Evolutionary conservation across 345 rosid species (phyloP).

Genomic region (Moricandia arvensis): DNA sequence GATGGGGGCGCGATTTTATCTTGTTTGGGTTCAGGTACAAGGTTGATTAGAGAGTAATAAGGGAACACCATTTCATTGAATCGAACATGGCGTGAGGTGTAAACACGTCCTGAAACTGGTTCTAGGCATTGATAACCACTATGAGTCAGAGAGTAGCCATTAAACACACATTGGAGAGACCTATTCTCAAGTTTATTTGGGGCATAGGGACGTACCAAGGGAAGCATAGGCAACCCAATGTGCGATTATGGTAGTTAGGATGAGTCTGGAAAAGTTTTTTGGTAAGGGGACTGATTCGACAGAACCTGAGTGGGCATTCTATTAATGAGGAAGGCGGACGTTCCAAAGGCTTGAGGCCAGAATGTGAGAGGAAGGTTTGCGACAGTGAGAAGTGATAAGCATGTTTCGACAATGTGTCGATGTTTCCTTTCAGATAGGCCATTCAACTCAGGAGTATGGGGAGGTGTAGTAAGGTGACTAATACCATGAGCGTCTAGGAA

Average conservation of each 20-base stretch:
- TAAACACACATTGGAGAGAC: neutral
- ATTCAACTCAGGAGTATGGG: too few relatives aligned
- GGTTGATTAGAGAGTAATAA: neutral
- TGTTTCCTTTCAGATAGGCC: neutral
- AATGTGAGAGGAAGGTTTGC: neutral
- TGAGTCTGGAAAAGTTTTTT: neutral
- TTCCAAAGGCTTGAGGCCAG: neutral
- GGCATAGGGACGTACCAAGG: neutral
- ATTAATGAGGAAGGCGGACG: neutral
- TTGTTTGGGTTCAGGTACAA: neutral
- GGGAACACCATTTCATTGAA: neutral
- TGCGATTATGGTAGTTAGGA: neutral
- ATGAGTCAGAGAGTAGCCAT: neutral
- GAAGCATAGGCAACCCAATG: neutral
- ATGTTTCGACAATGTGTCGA: neutral
- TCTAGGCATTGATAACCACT: neutral
- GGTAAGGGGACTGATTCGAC: neutral
- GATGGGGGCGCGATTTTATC: neutral
- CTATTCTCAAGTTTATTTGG: neutral
- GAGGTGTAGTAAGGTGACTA: too few relatives aligned
- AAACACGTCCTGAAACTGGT: neutral
- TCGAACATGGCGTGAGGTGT: neutral
- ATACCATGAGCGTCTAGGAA: too few relatives aligned
- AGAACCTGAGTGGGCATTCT: neutral
- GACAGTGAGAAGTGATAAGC: neutral